Evolutionary conservation across 495 filamentous ascomycete species (phyloP).

Genomic region (Penicillium silybi): DNA sequence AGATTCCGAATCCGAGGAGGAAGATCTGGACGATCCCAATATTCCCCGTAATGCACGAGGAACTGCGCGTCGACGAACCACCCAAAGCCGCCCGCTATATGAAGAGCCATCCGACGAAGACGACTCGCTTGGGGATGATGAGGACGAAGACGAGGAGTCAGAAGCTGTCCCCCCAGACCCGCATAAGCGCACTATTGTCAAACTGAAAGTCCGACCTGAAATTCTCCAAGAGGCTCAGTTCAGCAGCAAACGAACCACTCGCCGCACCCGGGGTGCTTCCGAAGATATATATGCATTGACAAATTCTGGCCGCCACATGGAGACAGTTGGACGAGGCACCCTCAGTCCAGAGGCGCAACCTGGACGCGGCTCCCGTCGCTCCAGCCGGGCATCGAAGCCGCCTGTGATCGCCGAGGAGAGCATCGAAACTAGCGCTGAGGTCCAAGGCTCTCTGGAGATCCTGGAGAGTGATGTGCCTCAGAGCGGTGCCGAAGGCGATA

Average conservation of each 20-base stretch:
- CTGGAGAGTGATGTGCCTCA: conserved; percentile 39
- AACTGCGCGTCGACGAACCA: conserved; percentile 62
- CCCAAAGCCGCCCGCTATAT: conserved; percentile 42
- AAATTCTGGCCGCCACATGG: conserved; percentile 71
- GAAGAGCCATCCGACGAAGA: conserved; percentile 26
- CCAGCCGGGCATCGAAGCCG: conserved; percentile 48
- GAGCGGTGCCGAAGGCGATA: conserved; percentile 34
- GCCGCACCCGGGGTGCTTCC: conserved; percentile 54
- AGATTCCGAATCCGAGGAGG: conserved; percentile 51
- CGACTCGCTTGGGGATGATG: conserved; percentile 28
- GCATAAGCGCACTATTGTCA: conserved; percentile 38
- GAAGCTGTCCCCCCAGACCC: conserved; percentile 12
- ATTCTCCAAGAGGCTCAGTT: conserved; percentile 25
- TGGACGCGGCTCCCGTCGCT: conserved; percentile 52
- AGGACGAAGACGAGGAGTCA: conserved; percentile 31
- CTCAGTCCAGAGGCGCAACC: conserved; percentile 59
- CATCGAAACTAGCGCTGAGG: conserved; percentile 28
- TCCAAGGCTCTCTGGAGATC: conserved; percentile 39
- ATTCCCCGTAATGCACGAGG: conserved; percentile 63
- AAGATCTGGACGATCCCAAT: conserved; percentile 62
- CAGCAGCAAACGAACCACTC: conserved; percentile 50
- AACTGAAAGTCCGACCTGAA: conserved; percentile 40
- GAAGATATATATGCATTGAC: conserved; percentile 64
- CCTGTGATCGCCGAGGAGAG: conserved; percentile 54
- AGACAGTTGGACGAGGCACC: conserved; percentile 56